A percentile compares a stretch with the other conserved stretches of the same genome.
phyloP scores from a whole-genome alignment of 2,329 filamentous ascomycete species.

The Fusarium nurragi region DNA sequence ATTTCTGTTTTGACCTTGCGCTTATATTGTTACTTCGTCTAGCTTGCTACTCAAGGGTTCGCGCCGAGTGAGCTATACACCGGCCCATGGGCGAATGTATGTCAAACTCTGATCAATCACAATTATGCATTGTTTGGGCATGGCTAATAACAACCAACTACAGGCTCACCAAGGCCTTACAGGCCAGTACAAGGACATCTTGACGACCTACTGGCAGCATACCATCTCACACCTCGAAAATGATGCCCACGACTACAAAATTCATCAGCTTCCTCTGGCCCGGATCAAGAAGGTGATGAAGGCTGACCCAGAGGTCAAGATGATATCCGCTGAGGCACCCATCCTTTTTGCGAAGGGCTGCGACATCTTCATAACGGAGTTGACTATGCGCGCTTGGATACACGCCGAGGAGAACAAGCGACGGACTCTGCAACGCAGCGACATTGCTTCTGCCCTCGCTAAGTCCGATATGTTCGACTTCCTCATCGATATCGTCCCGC shows the following conservation, averaged over 20 bases:
- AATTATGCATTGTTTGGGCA: background rate
- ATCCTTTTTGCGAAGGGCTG: conserved; percentile 98
- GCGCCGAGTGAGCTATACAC: conserved; percentile 94
- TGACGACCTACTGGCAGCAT: conserved; percentile 99
- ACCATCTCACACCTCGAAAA: conserved; percentile 95
- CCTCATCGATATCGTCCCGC: conserved; percentile 96
- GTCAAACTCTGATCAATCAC: conserved; percentile 43
- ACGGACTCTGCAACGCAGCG: conserved; percentile 90
- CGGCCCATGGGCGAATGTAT: conserved; percentile 93
- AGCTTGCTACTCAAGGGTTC: conserved; percentile 88
- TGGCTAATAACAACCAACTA: background rate
- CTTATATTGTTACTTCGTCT: conserved; percentile 34
- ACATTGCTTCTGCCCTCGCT: conserved; percentile 93
- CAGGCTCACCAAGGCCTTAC: conserved; percentile 95
- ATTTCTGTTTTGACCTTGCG: background rate
- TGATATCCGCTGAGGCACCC: conserved; percentile 98
- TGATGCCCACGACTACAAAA: conserved; percentile 97
- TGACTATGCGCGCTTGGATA: conserved; percentile 99
- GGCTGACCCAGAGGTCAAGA: conserved; percentile 98
- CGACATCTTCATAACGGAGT: conserved; percentile 98
- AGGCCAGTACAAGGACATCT: conserved; percentile 93
- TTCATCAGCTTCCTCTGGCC: conserved; percentile 95
- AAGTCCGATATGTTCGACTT: conserved; percentile 99
- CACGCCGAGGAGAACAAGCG: conserved; percentile 99
- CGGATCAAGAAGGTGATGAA: conserved; percentile 99